phyloP scores from a whole-genome alignment of 306 rosid genomes.

The Vachellia collinsii region DNA sequence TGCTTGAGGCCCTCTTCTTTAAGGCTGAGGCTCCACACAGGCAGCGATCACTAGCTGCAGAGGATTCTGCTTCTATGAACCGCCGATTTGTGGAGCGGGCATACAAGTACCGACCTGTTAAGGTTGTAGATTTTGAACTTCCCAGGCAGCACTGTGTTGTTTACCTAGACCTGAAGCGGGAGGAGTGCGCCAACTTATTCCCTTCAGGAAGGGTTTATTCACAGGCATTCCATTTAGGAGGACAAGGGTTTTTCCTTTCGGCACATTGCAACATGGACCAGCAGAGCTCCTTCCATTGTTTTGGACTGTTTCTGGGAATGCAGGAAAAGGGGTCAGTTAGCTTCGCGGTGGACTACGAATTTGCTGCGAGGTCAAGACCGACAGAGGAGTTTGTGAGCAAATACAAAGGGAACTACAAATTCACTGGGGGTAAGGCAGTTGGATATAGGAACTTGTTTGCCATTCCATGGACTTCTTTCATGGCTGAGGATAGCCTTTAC shows the following conservation, averaged over 20 bases:
- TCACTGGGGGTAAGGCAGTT: conserved; percentile 91
- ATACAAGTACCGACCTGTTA: conserved; percentile 91
- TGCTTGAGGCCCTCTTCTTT: conserved; percentile 86
- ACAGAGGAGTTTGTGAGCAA: conserved; percentile 83
- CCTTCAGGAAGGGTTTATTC: conserved; percentile 95
- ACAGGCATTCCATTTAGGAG: conserved; percentile 97
- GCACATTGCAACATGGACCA: conserved; percentile 99
- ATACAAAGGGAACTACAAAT: conserved; percentile 90
- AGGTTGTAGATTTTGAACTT: conserved; percentile 91
- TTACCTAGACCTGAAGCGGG: conserved; percentile 88
- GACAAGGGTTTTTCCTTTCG: conserved; percentile 92
- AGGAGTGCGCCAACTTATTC: conserved; percentile 74
- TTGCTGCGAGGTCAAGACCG: conserved; percentile 84
- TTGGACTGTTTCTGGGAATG: conserved; percentile 93
- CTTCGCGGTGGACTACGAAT: conserved; percentile 92
- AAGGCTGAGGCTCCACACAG: conserved; percentile 97
- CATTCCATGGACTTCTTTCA: conserved; percentile 81
- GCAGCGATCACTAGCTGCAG: conserved; percentile 74
- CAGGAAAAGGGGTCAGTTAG: conserved; percentile 92
- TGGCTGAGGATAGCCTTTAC: conserved; percentile 82
- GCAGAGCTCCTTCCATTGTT: conserved; percentile 92
- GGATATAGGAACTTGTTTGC: conserved; percentile 89
- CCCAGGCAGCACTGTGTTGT: conserved; percentile 96
- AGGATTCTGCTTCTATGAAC: conserved; percentile 53
- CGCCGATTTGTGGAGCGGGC: conserved; percentile 84